Base-by-base conservation (phyloP, 164 flowering plant species). In the Chimonanthus praecox region DNA sequence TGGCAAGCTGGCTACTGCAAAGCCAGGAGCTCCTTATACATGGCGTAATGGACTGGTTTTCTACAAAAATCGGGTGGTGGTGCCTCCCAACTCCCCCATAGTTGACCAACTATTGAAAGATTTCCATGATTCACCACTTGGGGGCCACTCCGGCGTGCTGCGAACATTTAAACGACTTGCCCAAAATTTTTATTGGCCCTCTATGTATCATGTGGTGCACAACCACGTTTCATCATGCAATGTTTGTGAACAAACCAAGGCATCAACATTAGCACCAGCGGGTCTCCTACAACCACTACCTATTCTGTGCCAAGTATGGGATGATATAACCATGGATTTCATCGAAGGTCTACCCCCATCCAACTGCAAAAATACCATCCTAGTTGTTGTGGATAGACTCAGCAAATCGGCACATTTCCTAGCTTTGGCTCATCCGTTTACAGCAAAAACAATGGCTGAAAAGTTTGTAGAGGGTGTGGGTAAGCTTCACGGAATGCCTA, bases 151-250 rank as follows among this genome's bases (percentile, higher is more conserved):
- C 2, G 16, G 67, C 4, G 47, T 64, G 2, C 10, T 64, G 8
- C 16, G 47, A 33, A 70, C 72, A 3, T 64, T 21, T 8, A 64
- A 64, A 64, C 48, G 67, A 3, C n/a, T 64, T 43, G 15, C 67
- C 6, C 67, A 64, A 64, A 47, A 64, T 3, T 64, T 64, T 46
- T 67, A 67, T 67, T 67, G 69, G 69, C 69, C 67, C n/a, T 71
- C 54, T 7, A 71, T 71, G 67, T 11, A 58, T 71, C 43, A 16
- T 5, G n/a, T 71, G 51, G 73, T 58, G 50, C 6, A 46, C 45
- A 66, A 71, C 21, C 45, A 47, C 10, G 50, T 47, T 43, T 61
- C 64, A 20, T 43, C 73, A 13, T 46, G 21, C 5, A 33, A 71
- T 46, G 65, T 71, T 15, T 46, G 64, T 15, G 49, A 58, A 71